Conservation (phyloP, 2,329 filamentous ascomycete genomes). For the Purpureocillium takamizusanense region DNA sequence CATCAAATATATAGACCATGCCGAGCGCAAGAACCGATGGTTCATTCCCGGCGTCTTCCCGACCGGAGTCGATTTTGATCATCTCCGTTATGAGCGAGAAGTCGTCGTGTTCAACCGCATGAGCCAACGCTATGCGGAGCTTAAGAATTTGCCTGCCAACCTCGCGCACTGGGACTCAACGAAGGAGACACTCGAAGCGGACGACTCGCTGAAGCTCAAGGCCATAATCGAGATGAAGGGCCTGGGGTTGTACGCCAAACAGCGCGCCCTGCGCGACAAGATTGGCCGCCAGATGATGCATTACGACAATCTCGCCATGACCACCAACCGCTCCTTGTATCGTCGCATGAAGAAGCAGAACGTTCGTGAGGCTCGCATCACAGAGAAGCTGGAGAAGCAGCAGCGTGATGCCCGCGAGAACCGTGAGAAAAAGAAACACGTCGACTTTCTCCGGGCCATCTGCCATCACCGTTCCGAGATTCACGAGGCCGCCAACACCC, state of each 20-base stretch:
- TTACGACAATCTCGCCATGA: constrained; percentile 95
- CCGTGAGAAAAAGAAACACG: constrained; percentile 95
- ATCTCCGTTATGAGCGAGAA: constrained; percentile 78
- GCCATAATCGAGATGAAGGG: constrained; percentile 94
- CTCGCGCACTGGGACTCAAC: constrained; percentile 79
- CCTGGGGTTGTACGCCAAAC: constrained; percentile 78
- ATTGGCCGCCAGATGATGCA: constrained; percentile 89
- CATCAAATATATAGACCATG: constrained; percentile 76
- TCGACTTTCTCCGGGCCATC: constrained; percentile 83
- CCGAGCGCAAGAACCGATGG: constrained; percentile 63
- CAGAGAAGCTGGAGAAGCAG: constrained; percentile 98
- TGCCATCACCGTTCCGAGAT: constrained; percentile 75
- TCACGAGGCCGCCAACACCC: constrained; percentile 53
- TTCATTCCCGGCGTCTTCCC: constrained; percentile 86
- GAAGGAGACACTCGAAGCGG: constrained; percentile 56
- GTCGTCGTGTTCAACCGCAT: constrained; percentile 85
- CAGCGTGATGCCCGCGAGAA: constrained; percentile 93
- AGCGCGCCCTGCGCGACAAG: constrained; percentile 75
- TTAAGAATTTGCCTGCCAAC: constrained; percentile 78
- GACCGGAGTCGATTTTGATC: constrained; percentile 78
- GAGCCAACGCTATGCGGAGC: constrained; percentile 71
- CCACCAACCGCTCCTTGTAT: constrained; percentile 83
- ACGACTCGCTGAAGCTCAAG: constrained; percentile 78
- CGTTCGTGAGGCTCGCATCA: constrained; percentile 88
- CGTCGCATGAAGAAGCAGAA: constrained; percentile 96